Conservation (phyloP, 768 basidiomycete genomes). For the Rhizopogon vinicolor region DNA sequence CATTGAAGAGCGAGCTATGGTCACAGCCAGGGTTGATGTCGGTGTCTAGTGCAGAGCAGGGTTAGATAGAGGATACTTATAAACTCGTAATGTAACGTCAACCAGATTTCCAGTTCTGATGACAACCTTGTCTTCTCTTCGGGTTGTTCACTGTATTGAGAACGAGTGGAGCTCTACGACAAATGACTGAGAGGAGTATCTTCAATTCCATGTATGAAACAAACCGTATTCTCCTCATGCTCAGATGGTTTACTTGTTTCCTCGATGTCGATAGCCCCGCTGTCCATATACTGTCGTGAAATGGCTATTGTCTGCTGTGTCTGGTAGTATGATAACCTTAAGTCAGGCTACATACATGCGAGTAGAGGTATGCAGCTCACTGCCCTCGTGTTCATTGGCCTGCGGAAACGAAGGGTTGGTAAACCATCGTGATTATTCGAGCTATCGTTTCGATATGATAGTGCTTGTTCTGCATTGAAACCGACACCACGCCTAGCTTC, state of each 20-base stretch:
- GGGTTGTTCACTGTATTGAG: not conserved
- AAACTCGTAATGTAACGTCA: too few relatives aligned
- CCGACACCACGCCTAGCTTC: constrained; percentile 13
- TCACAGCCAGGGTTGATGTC: too few relatives aligned
- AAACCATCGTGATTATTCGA: not conserved
- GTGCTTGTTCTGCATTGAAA: constrained; percentile 20
- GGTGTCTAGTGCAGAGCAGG: too few relatives aligned
- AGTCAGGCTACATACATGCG: too few relatives aligned
- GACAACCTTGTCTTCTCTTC: not conserved
- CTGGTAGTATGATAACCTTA: constrained; percentile 2
- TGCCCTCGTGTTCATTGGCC: constrained; percentile 4
- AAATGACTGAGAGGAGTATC: not conserved
- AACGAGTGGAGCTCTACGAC: not conserved
- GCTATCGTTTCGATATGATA: not conserved
- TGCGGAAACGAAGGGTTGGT: constrained; percentile 10
- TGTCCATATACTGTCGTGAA: not conserved
- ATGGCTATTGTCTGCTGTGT: constrained; percentile 12
- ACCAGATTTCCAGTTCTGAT: not conserved
- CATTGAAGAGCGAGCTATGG: too few relatives aligned
- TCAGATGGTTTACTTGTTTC: constrained; percentile 14
- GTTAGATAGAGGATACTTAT: too few relatives aligned
- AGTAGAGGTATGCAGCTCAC: constrained; percentile 6
- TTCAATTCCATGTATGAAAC: not conserved
- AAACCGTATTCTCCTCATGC: constrained; percentile 3
- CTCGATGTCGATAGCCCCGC: constrained; percentile 1